phyloP scores from a whole-genome alignment of 371 early-diverging fungal genomes.

The Rhizomucor miehei region DNA sequence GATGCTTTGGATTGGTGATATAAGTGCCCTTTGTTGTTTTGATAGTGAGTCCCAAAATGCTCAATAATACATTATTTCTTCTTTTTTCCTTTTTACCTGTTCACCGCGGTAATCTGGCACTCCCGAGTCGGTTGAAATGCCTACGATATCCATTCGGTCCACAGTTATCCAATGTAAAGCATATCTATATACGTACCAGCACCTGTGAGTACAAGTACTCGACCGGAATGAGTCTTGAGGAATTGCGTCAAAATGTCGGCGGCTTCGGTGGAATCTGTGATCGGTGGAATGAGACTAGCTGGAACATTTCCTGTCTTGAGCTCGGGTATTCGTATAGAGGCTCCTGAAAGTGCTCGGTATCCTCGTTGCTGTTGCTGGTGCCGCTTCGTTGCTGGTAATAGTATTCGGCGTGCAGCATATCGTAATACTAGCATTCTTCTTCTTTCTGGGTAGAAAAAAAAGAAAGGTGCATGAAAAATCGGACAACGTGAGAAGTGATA shows the following conservation, averaged over 20 bases:
- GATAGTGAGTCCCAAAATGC: background rate
- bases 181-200: slow-evolving; percentile 31
- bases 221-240: slow-evolving; percentile 25
- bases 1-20: slow-evolving; percentile 72
- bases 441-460: background rate
- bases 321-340: background rate
- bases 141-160: slow-evolving; percentile 21
- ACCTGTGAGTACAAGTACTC: slow-evolving; percentile 50
- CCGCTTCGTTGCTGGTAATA: background rate
- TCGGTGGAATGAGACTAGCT: background rate
- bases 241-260: slow-evolving; percentile 2
- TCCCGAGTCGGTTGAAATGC: slow-evolving; percentile 78
- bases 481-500: background rate
- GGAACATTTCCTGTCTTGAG: background rate
- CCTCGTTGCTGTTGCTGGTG: background rate
- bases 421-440: background rate
- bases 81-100: no score
- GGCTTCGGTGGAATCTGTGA: slow-evolving; percentile 1
- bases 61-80: background rate
- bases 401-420: background rate
- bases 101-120: slow-evolving; percentile 93
- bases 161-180: background rate
- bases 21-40: slow-evolving; percentile 72
- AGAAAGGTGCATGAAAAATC: background rate
- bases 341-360: background rate